Evolutionary conservation across 73 alveolate genomes (phyloP), one percentile per base, ranked within the genome.

Genomic region (Blepharisma stoltei): DNA sequence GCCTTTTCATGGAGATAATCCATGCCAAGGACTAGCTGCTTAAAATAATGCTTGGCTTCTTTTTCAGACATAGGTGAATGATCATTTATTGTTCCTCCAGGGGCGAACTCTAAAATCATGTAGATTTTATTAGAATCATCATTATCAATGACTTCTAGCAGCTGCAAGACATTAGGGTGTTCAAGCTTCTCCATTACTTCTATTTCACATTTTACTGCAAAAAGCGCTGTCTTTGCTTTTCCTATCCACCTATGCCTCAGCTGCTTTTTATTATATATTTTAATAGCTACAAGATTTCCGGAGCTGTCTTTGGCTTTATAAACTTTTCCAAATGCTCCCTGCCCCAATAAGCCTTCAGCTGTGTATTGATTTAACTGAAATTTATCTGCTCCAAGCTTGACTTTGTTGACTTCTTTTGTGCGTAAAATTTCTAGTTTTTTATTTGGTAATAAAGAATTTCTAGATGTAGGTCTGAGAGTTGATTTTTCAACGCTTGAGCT

Each of bases 131-230:
- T 86, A 8, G 67, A 77, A 27, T 78, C 69, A 6, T 86, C 85
- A 55, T 89, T 90, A 55, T 92, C 98, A n/a, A 92, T 55, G 0
- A 89, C 92, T 66, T 92, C 98, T 70, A 54, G 52, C 8, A 92
- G 83, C 49, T 78, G 71, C 0, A 92, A 92, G 6, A 89, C 75
- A 68, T 92, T 89, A 27, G 70, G 80, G 53, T 92, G 98, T 37
- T 87, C 85, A 23, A 92, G 82, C 50, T 92, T 92, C 83, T 92
- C 89, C 92, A 92, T 76, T 6, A 92, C 81, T 0, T 90, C 92
- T 0, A 92, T 78, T 54, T 92, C 98, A 23, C 60, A 54, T 37
- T 67, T 81, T 25, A 92, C 81, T 9, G 65, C 76, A n/a, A 71
- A 55, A 65, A 73, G 54, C 7, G 90, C 90, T 54, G 54, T 77